Conservation (phyloP, 257 asterid genomes). For the Primulina huaijiensis region DNA sequence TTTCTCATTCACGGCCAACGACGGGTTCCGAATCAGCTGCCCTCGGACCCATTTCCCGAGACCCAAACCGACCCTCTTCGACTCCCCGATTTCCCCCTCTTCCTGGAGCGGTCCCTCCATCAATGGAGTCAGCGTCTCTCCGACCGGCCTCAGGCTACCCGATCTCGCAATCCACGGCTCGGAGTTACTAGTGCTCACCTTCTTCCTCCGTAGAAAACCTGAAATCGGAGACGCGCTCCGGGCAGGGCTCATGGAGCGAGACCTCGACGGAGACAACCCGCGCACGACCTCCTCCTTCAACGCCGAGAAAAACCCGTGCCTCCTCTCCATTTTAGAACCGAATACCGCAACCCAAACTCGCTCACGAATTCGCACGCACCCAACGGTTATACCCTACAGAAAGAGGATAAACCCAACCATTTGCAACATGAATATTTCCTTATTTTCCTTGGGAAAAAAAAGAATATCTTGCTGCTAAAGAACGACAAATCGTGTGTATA, state of each 20-base stretch:
- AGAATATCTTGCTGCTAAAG: constrained; percentile 10
- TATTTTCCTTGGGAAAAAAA: constrained; percentile 7
- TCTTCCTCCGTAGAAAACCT: constrained; percentile 60
- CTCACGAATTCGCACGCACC: neutral
- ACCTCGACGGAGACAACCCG: constrained; percentile 80
- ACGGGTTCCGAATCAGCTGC: constrained; percentile 60
- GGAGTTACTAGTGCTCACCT: constrained; percentile 27
- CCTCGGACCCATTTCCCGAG: constrained; percentile 73
- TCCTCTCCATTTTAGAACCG: constrained; percentile 59
- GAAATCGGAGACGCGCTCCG: constrained; percentile 68
- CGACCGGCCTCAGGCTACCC: constrained; percentile 66
- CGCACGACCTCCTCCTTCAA: constrained; percentile 84
- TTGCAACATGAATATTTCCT: constrained; percentile 3
- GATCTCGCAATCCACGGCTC: constrained; percentile 56
- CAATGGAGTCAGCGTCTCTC: constrained; percentile 64
- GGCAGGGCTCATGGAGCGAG: constrained; percentile 71
- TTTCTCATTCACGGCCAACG: constrained; percentile 42
- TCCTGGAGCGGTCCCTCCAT: constrained; percentile 85
- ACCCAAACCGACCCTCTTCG: constrained; percentile 60
- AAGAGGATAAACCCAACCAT: constrained; percentile 11
- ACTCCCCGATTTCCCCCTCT: constrained; percentile 53
- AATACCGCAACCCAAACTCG: constrained; percentile 11
- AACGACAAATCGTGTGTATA: constrained; percentile 17
- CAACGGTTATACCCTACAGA: constrained; percentile 14
- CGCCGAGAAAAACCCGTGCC: constrained; percentile 86